Percentiles rank a stretch among this genome's conserved stretches.
These are phyloP conservation scores for Penicillium longicatenatum DNA, from an alignment of 495 filamentous ascomycete genomes.

Conservation along the genomic window DNA sequence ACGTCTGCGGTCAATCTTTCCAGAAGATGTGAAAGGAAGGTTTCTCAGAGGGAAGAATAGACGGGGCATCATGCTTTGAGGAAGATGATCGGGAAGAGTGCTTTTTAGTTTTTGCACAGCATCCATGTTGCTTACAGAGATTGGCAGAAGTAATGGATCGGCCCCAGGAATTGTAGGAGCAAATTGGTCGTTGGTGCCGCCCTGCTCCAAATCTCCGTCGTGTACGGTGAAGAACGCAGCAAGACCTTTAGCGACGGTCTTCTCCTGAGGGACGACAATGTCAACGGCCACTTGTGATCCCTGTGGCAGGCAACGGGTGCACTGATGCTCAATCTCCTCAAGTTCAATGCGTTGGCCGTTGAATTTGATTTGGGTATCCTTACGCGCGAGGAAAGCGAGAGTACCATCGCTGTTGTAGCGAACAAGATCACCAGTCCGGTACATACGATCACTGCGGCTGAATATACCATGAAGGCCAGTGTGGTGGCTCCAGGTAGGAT, in stretches of 20 bases:
- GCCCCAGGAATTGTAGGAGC: slow-evolving; percentile 21
- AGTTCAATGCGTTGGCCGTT: slow-evolving; percentile 67
- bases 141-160: slow-evolving; percentile 35
- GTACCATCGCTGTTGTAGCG: slow-evolving; percentile 56
- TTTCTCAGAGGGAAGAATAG: slow-evolving; percentile 59
- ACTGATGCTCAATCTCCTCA: slow-evolving; percentile 65
- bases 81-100: slow-evolving; percentile 38
- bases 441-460: slow-evolving; percentile 37
- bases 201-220: slow-evolving; percentile 20
- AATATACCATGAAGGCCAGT: slow-evolving; percentile 28
- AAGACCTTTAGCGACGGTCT: slow-evolving; percentile 39
- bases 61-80: slow-evolving; percentile 62
- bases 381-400: slow-evolving; percentile 56
- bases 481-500: slow-evolving; percentile 50
- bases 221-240: slow-evolving; percentile 45
- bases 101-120: slow-evolving; percentile 36
- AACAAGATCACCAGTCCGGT: slow-evolving; percentile 54
- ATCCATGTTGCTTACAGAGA: slow-evolving; percentile 32
- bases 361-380: slow-evolving; percentile 67
- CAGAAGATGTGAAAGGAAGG: slow-evolving; percentile 58
- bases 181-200: slow-evolving; percentile 23
- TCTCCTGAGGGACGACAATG: slow-evolving; percentile 39
- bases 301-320: slow-evolving; percentile 30
- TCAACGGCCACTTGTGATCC: slow-evolving; percentile 46
- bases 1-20: slow-evolving; percentile 62